Percentiles rank a stretch among this genome's conserved stretches.
These are phyloP conservation scores for Tolypocladium inflatum DNA, from an alignment of 2,329 filamentous ascomycete genomes.

Conservation along the genomic window DNA sequence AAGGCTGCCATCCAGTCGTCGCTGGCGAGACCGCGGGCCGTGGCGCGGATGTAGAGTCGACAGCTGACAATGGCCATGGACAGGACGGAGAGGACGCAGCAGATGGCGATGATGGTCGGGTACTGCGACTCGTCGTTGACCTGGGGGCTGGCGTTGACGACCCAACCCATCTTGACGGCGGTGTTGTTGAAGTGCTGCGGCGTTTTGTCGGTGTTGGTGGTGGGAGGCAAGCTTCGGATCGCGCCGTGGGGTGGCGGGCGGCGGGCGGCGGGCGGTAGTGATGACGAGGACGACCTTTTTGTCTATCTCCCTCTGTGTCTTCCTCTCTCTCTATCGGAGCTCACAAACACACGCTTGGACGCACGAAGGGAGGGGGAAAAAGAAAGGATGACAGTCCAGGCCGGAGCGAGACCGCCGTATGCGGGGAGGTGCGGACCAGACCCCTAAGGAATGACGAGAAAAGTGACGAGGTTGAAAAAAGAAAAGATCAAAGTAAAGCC, in stretches of 20 bases:
- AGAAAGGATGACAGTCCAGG: background rate
- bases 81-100: slow-evolving; percentile 30
- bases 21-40: slow-evolving; percentile 31
- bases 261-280: background rate
- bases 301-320: background rate
- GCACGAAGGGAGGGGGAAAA: background rate
- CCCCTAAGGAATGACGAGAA: background rate
- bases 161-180: slow-evolving; percentile 34
- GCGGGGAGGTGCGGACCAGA: background rate
- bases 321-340: background rate
- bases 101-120: slow-evolving; percentile 37
- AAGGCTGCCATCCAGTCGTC: slow-evolving; percentile 36
- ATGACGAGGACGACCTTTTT: background rate
- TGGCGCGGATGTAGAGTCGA: slow-evolving; percentile 31
- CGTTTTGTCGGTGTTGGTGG: background rate
- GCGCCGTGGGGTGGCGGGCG: background rate
- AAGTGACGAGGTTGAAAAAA: background rate
- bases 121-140: slow-evolving; percentile 38
- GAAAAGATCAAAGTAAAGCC: background rate
- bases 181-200: background rate
- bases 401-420: background rate
- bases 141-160: slow-evolving; percentile 36
- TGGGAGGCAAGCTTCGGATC: background rate
- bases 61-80: slow-evolving; percentile 30
- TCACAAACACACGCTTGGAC: background rate